Conservation (phyloP, 345 rosid species). For the Erucastrum elatum region DNA sequence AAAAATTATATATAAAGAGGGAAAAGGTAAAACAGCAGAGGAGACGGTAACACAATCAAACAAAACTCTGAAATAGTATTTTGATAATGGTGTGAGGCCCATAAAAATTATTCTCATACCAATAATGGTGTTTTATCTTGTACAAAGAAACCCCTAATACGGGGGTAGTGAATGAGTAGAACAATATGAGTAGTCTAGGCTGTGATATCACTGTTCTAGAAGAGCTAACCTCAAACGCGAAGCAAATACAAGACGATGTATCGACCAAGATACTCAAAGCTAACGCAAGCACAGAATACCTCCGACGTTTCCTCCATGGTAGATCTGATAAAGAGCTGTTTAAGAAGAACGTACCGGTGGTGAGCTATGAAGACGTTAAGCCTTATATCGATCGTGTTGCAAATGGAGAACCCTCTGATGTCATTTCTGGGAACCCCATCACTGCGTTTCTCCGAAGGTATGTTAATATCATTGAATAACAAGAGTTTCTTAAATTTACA, state of each 20-base stretch:
- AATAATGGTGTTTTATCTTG: no score
- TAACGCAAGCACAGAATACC: neutral
- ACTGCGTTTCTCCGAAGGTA: neutral
- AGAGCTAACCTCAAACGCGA: neutral
- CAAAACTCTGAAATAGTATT: no score
- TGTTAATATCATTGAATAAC: neutral
- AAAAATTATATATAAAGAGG: no score
- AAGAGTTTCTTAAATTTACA: no score
- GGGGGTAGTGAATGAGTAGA: no score
- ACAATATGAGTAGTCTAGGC: neutral
- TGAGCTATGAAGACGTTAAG: neutral
- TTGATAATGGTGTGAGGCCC: no score
- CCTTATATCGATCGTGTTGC: neutral
- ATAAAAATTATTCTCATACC: no score
- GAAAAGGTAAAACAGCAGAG: no score
- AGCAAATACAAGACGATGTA: neutral
- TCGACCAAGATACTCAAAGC: neutral
- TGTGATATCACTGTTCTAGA: neutral
- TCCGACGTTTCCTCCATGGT: neutral
- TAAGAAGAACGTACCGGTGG: constrained; percentile 1
- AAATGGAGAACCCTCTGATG: neutral
- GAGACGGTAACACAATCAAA: no score
- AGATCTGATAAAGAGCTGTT: neutral
- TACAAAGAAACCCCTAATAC: no score
- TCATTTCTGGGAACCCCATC: neutral